phyloP scores from a whole-genome alignment of 768 basidiomycete species.

The Termitomyces sp. region DNA sequence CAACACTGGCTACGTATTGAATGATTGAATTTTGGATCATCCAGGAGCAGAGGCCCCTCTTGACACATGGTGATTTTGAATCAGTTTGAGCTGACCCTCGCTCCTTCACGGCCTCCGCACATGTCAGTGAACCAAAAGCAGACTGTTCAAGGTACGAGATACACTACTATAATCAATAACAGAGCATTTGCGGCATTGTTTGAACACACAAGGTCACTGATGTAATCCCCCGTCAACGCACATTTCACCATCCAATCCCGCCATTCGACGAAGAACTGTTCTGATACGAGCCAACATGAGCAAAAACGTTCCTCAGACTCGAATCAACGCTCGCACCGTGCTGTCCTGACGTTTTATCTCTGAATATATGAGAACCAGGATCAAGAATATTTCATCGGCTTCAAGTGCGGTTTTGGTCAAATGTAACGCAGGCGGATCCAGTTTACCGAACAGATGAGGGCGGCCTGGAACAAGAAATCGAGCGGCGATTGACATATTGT shows the following conservation, averaged over 20 bases:
- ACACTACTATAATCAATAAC: neutral
- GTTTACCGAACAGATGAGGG: constrained; percentile 43
- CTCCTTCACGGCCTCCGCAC: neutral
- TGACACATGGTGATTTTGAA: no score
- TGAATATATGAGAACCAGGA: constrained; percentile 29
- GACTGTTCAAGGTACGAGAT: neutral
- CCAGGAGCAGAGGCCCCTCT: no score
- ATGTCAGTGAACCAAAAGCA: neutral
- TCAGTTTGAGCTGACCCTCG: neutral
- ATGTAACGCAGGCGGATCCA: constrained; percentile 31
- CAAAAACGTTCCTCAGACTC: neutral
- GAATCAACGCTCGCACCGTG: constrained; percentile 17
- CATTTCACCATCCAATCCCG: constrained; percentile 2
- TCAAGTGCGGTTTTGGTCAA: constrained; percentile 33
- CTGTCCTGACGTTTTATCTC: constrained; percentile 29
- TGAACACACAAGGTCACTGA: neutral
- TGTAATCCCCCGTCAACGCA: no score
- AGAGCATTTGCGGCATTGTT: neutral
- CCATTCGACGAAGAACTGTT: constrained; percentile 16
- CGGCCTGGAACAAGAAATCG: constrained; percentile 39
- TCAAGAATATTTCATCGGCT: constrained; percentile 32
- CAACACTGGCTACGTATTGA: no score
- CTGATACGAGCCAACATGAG: neutral
- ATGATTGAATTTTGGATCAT: no score
- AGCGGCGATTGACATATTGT: constrained; percentile 26